Percentiles rank a stretch among this genome's conserved stretches.
Evolutionary conservation across 129 eudicot species (phyloP).

Genomic region (Arctium minus): DNA sequence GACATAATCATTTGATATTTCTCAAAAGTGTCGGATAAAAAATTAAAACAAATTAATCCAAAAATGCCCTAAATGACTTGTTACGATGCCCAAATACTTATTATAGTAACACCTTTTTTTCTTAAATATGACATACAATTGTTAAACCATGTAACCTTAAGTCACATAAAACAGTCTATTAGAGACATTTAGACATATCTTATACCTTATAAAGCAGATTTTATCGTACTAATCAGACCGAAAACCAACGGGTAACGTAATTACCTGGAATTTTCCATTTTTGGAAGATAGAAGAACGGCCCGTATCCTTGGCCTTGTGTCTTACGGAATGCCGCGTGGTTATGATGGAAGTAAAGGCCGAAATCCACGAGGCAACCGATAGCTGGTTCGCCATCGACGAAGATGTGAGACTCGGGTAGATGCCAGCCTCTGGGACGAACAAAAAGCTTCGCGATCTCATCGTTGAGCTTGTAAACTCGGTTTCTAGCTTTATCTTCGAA

Average conservation of each 20-base stretch:
- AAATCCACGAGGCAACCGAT: slow-evolving; percentile 86
- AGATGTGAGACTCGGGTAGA: slow-evolving; percentile 86
- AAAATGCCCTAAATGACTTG: too few relatives aligned
- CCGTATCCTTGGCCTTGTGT: slow-evolving; percentile 76
- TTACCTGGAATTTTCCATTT: slow-evolving; percentile 89
- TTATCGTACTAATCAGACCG: too few relatives aligned
- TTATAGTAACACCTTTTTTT: neutral
- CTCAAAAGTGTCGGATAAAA: too few relatives aligned
- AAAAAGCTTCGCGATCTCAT: slow-evolving; percentile 71
- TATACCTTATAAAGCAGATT: neutral
- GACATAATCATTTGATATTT: too few relatives aligned
- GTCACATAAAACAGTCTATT: neutral
- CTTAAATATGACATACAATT: neutral
- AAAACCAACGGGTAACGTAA: neutral
- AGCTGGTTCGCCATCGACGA: slow-evolving; percentile 87
- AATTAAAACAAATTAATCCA: too few relatives aligned
- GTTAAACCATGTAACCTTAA: neutral
- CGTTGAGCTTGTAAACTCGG: slow-evolving; percentile 73
- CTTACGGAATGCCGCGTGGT: slow-evolving; percentile 54
- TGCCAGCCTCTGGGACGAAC: slow-evolving; percentile 99
- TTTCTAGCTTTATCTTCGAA: slow-evolving; percentile 79
- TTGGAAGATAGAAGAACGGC: slow-evolving; percentile 95
- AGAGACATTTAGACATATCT: neutral
- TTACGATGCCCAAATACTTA: too few relatives aligned
- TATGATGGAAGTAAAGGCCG: slow-evolving; percentile 87